Conservation (phyloP, 208 protist species). For the Porcisia hertigi region DNA sequence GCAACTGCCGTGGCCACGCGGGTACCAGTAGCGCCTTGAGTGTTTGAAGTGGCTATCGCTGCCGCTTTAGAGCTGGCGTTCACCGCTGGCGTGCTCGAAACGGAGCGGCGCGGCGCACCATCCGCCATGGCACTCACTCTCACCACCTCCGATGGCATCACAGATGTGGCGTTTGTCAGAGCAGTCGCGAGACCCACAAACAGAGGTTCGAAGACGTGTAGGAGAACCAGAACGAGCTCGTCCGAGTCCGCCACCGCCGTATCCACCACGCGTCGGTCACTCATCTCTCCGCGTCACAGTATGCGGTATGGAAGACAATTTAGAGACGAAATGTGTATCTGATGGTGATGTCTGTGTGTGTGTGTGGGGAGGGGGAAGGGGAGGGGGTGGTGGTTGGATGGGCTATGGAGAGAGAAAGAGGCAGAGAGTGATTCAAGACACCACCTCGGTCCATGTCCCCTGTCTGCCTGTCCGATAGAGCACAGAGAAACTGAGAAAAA, state of each 20-base stretch:
- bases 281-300: conserved; percentile 1
- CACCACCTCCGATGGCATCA: background rate
- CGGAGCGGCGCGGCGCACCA: background rate
- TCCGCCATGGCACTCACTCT: background rate
- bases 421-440: background rate
- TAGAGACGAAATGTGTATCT: background rate
- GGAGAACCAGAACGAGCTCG: conserved; percentile 18
- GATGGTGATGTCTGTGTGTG: background rate
- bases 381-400: no score
- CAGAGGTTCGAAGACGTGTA: conserved; percentile 25
- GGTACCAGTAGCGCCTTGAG: background rate
- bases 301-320: background rate
- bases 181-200: conserved; percentile 18
- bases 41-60: background rate
- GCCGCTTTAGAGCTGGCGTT: background rate
- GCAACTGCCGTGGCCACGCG: background rate
- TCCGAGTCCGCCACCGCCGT: background rate
- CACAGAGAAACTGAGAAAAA: background rate
- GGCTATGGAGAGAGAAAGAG: conserved; percentile 1
- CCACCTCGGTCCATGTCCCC: background rate
- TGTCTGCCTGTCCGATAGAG: background rate
- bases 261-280: background rate
- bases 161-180: background rate
- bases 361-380: background rate
- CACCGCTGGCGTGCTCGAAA: background rate